A percentile compares a stretch with the other conserved stretches of the same genome.
Evolutionary conservation across 495 filamentous ascomycete species (phyloP).

Genomic region (Podospora bellae-mahoneyi): DNA sequence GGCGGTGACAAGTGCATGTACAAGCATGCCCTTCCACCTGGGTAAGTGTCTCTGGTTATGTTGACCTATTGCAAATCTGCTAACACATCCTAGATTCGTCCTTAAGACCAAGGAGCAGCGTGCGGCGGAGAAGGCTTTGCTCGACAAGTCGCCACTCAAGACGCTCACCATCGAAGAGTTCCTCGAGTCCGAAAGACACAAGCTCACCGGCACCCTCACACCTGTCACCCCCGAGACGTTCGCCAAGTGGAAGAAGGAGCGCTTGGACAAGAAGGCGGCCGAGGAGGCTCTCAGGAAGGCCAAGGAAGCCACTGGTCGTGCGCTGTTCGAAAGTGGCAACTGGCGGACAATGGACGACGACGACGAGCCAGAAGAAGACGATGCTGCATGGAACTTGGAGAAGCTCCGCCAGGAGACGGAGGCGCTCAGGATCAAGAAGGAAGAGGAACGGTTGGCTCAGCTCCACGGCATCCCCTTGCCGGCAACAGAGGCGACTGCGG

Average conservation of each 20-base stretch:
- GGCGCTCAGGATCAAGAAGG: constrained; percentile 58
- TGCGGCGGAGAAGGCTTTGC: constrained; percentile 90
- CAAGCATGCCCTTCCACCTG: constrained; percentile 88
- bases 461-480: constrained; percentile 24
- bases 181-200: constrained; percentile 89
- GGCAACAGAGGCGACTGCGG: constrained; percentile 8
- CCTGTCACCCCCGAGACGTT: constrained; percentile 91
- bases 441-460: constrained; percentile 53
- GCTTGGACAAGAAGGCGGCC: constrained; percentile 90
- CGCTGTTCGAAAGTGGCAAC: constrained; percentile 93
- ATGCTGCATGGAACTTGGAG: constrained; percentile 73
- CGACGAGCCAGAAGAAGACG: constrained; percentile 58
- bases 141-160: constrained; percentile 93
- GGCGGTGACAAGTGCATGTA: constrained; percentile 99
- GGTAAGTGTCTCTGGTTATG: constrained; percentile 52
- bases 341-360: constrained; percentile 72
- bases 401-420: constrained; percentile 70
- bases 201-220: constrained; percentile 83
- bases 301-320: constrained; percentile 92
- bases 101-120: constrained; percentile 97
- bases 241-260: constrained; percentile 91
- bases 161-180: constrained; percentile 97
- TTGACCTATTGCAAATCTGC: constrained; percentile 28
- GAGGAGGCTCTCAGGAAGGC: constrained; percentile 82
- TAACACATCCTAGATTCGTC: constrained; percentile 62